A percentile compares a stretch with the other conserved stretches of the same genome.
These are phyloP conservation scores for Malus hybrid DNA, from an alignment of 331 rosid species.

Conservation along the genomic window DNA sequence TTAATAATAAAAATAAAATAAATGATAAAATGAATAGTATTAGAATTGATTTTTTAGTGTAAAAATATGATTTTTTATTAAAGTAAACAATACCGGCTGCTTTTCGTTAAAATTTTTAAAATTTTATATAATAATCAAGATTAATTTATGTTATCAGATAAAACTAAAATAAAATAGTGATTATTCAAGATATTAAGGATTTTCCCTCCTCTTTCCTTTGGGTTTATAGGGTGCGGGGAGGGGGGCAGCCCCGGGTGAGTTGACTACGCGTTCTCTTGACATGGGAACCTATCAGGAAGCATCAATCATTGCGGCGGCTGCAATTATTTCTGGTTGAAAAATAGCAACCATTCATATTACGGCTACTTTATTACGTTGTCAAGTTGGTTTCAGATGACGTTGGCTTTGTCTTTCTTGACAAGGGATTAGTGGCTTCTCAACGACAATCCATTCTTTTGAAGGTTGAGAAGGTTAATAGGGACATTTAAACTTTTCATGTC, in stretches of 20 bases:
- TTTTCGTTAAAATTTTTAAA: too few species aligned
- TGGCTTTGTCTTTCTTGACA: neutral
- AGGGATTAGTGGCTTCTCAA: too few species aligned
- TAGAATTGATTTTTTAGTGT: too few species aligned
- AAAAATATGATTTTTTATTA: too few species aligned
- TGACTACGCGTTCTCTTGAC: neutral
- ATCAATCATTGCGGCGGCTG: neutral
- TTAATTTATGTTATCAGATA: neutral
- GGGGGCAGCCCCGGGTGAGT: neutral
- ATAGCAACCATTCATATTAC: neutral
- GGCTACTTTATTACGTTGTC: neutral
- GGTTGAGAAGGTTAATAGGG: rapidly evolving
- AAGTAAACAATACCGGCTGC: too few species aligned
- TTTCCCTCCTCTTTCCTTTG: neutral
- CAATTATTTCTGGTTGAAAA: neutral
- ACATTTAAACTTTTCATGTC: too few species aligned
- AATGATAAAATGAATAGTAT: too few species aligned
- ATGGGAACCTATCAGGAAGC: neutral
- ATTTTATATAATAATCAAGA: neutral
- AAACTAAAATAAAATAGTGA: neutral
- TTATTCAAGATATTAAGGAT: neutral
- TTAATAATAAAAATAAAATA: too few species aligned
- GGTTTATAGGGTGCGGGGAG: neutral
- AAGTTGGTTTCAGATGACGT: neutral
- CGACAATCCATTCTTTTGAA: too few species aligned